A percentile compares a stretch with the other conserved stretches of the same genome.
These are phyloP conservation scores for Metarhizium guizhouense DNA, from an alignment of 2,329 filamentous ascomycete species.

Conservation along the genomic window DNA sequence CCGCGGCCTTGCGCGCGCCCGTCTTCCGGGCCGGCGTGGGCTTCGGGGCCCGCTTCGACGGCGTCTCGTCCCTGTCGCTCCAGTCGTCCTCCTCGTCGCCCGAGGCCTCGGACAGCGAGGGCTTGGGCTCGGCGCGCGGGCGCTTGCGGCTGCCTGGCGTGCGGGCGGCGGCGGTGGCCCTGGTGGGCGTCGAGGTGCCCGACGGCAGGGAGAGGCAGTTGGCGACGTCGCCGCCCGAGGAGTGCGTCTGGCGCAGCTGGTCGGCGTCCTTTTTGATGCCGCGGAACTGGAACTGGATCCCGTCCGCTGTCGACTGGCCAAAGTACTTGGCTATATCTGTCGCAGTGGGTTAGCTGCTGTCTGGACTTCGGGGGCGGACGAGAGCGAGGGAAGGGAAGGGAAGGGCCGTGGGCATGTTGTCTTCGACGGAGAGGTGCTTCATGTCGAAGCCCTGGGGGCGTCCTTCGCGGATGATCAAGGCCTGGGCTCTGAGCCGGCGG, in stretches of 20 bases:
- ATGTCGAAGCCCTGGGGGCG: conserved; percentile 30
- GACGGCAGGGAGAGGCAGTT: conserved; percentile 22
- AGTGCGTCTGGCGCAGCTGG: conserved; percentile 34
- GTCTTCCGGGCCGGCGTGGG: conserved; percentile 13
- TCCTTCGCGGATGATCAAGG: conserved; percentile 26
- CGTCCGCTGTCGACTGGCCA: conserved; percentile 47
- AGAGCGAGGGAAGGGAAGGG: neutral
- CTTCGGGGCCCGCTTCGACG: conserved; percentile 22
- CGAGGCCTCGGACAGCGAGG: conserved; percentile 16
- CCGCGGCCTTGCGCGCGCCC: conserved; percentile 21
- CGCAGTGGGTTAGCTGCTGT: conserved; percentile 6
- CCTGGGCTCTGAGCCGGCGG: conserved; percentile 35
- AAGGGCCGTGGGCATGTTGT: conserved; percentile 25
- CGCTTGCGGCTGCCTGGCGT: conserved; percentile 16
- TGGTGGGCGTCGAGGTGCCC: conserved; percentile 15
- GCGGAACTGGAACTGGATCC: conserved; percentile 54
- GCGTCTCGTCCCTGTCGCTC: conserved; percentile 19
- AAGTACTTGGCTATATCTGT: conserved; percentile 52
- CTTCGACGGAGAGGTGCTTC: conserved; percentile 29
- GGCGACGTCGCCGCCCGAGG: conserved; percentile 36
- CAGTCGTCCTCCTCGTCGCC: conserved; percentile 9
- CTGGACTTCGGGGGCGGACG: too few species aligned
- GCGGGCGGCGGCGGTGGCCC: conserved; percentile 10
- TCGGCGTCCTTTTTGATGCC: conserved; percentile 44
- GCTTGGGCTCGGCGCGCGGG: conserved; percentile 13